Evolutionary conservation across 495 filamentous ascomycete genomes (phyloP), one percentile per base, ranked within the genome.

Genomic region (Viridothelium virens): DNA sequence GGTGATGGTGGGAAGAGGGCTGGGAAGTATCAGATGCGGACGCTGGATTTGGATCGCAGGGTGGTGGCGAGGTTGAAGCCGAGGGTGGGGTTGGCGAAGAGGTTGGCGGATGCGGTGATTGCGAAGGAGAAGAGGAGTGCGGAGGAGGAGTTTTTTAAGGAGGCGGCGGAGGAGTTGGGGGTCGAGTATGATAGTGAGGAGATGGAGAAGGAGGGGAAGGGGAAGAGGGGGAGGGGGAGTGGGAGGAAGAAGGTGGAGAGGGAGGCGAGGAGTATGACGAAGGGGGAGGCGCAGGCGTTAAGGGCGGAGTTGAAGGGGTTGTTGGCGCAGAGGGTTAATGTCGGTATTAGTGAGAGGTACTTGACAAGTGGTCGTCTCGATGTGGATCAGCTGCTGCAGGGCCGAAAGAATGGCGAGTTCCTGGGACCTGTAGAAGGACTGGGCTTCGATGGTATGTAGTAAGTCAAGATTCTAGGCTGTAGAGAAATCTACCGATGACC

Each of bases 131-230:
- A 91, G 77, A 83, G 89, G 47, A 84, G 82, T 36, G 84, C 87
- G 64, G 91, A 95, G 68, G 90, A 96, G 67, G 86, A 90, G 66
- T 96, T 91, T 89, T 76, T 97, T 64, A 83, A 83, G 41, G 82
- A 81, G 12, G 94, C 92, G 0, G 95, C 94, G 1, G 91, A 97
- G 62, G 94, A 97, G 68, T 83, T 98, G 2, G 94, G 94, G 2
- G 89, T 97, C 5, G 94, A 97, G 34, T 93, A 93, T 72, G 91
- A 97, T 71, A 89, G 86, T 68, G 92, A 96, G 31, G 90, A 92
- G 61, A 87, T 94, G 61, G 86, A 89, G 67, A 76, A 74, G 25
- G 81, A 77, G 11, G 82, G 83, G 11, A 77, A 77, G 61, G 85
- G 87, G 71, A 84, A 84, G 63, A 85, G 87, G 6, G 85, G 89